These are phyloP conservation scores for Colletotrichum spaethianum DNA, from an alignment of 2,329 filamentous ascomycete genomes.

Conservation along the genomic window DNA sequence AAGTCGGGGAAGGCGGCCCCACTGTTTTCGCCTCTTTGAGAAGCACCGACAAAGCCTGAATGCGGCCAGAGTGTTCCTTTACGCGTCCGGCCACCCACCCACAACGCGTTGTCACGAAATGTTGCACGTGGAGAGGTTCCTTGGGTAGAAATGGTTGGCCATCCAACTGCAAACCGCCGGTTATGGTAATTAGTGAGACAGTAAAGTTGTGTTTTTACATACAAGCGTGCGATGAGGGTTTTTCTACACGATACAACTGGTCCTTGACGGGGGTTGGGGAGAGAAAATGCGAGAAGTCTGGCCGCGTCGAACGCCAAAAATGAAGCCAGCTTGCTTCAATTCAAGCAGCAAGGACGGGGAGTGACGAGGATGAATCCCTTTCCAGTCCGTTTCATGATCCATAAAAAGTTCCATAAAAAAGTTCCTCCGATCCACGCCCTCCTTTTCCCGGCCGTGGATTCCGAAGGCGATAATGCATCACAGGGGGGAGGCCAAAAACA, in stretches of 20 bases:
- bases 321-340: constrained; percentile 22
- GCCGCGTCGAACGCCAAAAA: constrained; percentile 27
- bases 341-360: constrained; percentile 8
- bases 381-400: constrained; percentile 39
- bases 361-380: constrained; percentile 8
- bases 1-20: background rate
- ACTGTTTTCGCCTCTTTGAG: background rate
- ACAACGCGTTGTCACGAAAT: background rate
- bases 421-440: constrained; percentile 34
- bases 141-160: constrained; percentile 8
- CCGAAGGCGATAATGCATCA: constrained; percentile 2
- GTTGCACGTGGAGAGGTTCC: background rate
- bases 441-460: constrained; percentile 20
- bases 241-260: constrained; percentile 38
- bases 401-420: constrained; percentile 37
- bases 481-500: background rate
- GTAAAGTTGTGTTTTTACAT: constrained; percentile 38
- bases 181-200: constrained; percentile 42
- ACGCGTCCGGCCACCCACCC: background rate
- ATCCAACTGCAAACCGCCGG: constrained; percentile 40
- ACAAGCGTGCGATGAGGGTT: constrained; percentile 35
- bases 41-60: constrained; percentile 2
- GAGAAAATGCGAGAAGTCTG: background rate
- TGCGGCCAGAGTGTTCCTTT: constrained; percentile 11
- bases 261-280: constrained; percentile 5